Conservation (phyloP, 2,329 filamentous ascomycete species). For the Rachicladosporium sp. region DNA sequence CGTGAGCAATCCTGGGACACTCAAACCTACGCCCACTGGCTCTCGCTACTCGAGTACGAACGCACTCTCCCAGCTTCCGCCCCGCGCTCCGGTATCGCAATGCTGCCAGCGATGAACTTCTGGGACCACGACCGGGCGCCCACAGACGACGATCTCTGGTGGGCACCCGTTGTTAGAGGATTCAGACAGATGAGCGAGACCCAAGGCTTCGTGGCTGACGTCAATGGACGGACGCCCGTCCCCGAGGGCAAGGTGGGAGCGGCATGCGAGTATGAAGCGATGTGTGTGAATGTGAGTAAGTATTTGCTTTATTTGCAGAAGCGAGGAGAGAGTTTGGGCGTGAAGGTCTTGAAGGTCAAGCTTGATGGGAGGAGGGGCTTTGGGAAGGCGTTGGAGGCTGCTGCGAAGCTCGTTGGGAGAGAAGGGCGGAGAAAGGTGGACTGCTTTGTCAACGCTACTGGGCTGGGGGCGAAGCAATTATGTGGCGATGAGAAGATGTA, state of each 20-base stretch:
- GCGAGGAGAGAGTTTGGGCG: slow-evolving; percentile 16
- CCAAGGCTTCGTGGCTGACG: slow-evolving; percentile 9
- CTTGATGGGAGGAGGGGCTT: slow-evolving; percentile 21
- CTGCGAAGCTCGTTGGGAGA: slow-evolving; percentile 11
- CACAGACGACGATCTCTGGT: slow-evolving; percentile 25
- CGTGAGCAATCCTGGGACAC: slow-evolving; percentile 31
- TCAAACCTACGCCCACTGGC: slow-evolving; percentile 33
- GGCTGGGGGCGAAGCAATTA: slow-evolving; percentile 28
- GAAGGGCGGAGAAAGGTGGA: slow-evolving; percentile 10
- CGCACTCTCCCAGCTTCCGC: background rate
- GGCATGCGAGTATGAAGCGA: slow-evolving; percentile 22
- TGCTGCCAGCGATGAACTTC: slow-evolving; percentile 7
- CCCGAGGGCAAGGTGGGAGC: slow-evolving; percentile 12
- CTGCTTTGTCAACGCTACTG: slow-evolving; percentile 32
- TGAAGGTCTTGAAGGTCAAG: slow-evolving; percentile 15
- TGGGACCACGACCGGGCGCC: background rate
- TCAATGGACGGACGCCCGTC: slow-evolving; percentile 14
- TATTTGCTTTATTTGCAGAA: slow-evolving; percentile 28
- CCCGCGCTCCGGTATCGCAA: slow-evolving; percentile 1
- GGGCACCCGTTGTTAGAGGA: slow-evolving; percentile 23
- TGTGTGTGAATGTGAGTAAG: slow-evolving; percentile 26
- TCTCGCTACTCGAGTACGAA: slow-evolving; percentile 3
- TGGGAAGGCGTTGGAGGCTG: slow-evolving; percentile 16
- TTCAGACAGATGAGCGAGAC: slow-evolving; percentile 16
- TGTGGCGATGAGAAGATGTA: slow-evolving; percentile 25